Conservation (phyloP, 345 rosid species). For the Gossypium sturtianum region DNA sequence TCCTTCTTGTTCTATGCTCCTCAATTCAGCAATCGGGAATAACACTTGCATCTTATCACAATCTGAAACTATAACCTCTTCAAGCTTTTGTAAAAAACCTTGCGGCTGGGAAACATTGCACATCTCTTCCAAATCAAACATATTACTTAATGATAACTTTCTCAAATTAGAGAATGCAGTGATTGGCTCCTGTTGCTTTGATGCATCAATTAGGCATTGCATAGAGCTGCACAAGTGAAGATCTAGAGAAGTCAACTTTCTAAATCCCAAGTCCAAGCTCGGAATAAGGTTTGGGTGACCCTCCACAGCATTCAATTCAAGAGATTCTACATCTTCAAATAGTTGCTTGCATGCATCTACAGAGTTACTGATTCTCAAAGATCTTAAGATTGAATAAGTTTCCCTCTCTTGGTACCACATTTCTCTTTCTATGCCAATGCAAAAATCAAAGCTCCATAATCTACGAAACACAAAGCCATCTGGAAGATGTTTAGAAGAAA, state of each 20-base stretch:
- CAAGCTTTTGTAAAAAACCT: too few species aligned
- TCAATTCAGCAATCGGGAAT: too few species aligned
- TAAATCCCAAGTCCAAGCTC: neutral
- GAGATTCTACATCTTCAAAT: neutral
- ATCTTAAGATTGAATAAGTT: neutral
- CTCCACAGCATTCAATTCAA: neutral
- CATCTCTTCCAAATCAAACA: too few species aligned
- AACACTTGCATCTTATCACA: too few species aligned
- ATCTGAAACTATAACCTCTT: too few species aligned
- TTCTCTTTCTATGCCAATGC: neutral
- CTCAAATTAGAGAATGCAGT: neutral
- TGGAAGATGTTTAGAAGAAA: neutral
- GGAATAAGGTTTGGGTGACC: neutral
- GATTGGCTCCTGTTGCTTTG: neutral
- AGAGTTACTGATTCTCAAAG: neutral
- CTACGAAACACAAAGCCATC: neutral
- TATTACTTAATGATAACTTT: too few species aligned
- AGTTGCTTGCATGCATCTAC: neutral
- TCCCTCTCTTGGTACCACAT: neutral
- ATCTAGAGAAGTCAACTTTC: neutral
- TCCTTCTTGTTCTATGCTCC: too few species aligned
- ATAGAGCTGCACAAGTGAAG: neutral
- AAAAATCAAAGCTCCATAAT: neutral
- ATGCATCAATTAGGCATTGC: neutral
- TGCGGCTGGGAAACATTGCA: too few species aligned